A percentile compares a stretch with the other conserved stretches of the same genome.
phyloP scores from a whole-genome alignment of 331 rosid species.

The Quercus lobata region DNA sequence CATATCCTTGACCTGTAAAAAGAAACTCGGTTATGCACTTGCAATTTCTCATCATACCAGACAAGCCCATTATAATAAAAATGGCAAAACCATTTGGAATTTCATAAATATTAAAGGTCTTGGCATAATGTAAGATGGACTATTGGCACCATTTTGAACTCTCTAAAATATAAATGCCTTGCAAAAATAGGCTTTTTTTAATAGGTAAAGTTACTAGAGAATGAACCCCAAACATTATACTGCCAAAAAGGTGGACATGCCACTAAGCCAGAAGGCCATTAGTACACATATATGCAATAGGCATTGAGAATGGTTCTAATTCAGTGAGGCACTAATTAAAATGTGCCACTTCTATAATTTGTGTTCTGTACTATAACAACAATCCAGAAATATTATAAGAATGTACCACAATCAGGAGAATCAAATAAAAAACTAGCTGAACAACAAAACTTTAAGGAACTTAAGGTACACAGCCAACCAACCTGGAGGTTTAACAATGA shows the following conservation, averaged over 20 bases:
- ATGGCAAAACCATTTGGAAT: not conserved
- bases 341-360: not conserved
- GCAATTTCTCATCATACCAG: not conserved
- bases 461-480: conserved; percentile 26
- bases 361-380: not conserved
- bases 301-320: not conserved
- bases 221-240: no score
- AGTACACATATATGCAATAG: not conserved
- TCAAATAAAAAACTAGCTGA: conserved; percentile 20
- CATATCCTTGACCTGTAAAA: conserved; percentile 79
- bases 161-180: not conserved
- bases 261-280: no score
- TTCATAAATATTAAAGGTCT: not conserved
- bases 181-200: no score
- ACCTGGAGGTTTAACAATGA: conserved; percentile 97
- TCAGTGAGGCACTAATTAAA: not conserved
- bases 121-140: not conserved
- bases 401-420: not conserved
- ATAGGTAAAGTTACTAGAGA: no score
- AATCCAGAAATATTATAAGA: conserved; percentile 3
- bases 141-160: not conserved
- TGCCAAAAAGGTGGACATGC: no score
- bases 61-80: not conserved
- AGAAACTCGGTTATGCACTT: conserved; percentile 3
- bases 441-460: conserved; percentile 10